Percentiles rank a stretch among this genome's conserved stretches.
These are phyloP conservation scores for Grosmannia huntii DNA, from an alignment of 2,329 filamentous ascomycete species.

Conservation along the genomic window DNA sequence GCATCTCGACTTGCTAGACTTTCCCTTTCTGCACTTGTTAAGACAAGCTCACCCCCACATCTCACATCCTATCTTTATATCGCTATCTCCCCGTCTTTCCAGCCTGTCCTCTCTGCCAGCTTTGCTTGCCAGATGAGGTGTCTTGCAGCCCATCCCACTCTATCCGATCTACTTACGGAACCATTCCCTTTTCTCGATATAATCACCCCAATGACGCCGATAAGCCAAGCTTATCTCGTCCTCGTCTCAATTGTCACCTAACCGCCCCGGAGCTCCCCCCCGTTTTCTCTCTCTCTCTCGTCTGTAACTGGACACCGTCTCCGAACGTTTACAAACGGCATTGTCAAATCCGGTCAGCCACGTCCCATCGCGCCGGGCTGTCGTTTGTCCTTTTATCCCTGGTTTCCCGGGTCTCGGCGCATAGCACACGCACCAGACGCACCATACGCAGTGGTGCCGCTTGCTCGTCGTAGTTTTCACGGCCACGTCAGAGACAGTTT, in stretches of 20 bases:
- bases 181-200: constrained; percentile 11
- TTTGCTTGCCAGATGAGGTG: not conserved
- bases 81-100: constrained; percentile 4
- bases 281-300: not conserved
- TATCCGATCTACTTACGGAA: not conserved
- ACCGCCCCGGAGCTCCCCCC: not conserved
- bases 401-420: too few relatives aligned
- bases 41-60: constrained; percentile 2
- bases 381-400: too few relatives aligned
- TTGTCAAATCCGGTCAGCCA: not conserved
- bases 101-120: not conserved
- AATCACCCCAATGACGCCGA: constrained; percentile 38
- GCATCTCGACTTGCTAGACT: not conserved
- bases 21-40: not conserved
- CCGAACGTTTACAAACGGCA: not conserved
- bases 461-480: too few relatives aligned
- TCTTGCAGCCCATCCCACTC: constrained; percentile 3
- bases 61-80: constrained; percentile 8
- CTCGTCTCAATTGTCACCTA: constrained; percentile 41
- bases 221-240: constrained; percentile 46
- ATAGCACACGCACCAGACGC: too few relatives aligned
- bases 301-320: not conserved
- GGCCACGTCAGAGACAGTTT: too few relatives aligned
- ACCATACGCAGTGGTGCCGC: too few relatives aligned
- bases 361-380: not conserved